Evolutionary conservation across 345 rosid genomes (phyloP).

Genomic region (Eucalyptus sideroxylon): DNA sequence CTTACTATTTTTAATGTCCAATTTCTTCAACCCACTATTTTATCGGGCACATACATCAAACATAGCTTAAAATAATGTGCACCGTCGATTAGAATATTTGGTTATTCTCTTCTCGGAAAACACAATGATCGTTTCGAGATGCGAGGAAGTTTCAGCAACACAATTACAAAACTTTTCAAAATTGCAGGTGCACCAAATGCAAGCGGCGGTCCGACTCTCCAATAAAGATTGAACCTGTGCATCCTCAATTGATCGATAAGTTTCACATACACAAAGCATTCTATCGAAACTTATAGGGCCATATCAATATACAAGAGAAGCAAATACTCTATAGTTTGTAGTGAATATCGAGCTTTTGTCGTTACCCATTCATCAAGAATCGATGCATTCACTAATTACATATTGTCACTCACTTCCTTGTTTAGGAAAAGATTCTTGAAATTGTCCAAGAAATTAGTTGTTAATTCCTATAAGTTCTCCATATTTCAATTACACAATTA

Average conservation of each 20-base stretch:
- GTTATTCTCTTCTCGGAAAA: not conserved
- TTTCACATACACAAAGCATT: not conserved
- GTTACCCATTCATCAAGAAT: not conserved
- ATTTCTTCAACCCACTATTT: not conserved
- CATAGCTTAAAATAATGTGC: not conserved
- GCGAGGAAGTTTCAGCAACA: not conserved
- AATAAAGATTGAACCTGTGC: fast-evolving
- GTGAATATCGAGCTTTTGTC: not conserved
- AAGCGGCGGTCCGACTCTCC: not conserved
- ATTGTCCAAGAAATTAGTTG: not conserved
- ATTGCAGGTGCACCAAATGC: not conserved
- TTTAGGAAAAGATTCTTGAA: not conserved
- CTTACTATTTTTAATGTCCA: not conserved
- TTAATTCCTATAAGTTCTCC: not conserved
- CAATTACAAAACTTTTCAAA: not conserved
- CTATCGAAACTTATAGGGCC: not conserved
- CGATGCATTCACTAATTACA: not conserved
- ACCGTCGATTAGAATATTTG: not conserved
- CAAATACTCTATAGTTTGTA: not conserved
- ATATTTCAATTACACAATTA: not conserved
- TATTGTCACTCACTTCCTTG: not conserved
- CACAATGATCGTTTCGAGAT: not conserved
- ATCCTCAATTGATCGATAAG: not conserved
- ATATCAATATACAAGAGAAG: not conserved
- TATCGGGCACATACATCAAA: not conserved